Conservation (phyloP, 2,329 filamentous ascomycete species). For the Trichoderma koningii region DNA sequence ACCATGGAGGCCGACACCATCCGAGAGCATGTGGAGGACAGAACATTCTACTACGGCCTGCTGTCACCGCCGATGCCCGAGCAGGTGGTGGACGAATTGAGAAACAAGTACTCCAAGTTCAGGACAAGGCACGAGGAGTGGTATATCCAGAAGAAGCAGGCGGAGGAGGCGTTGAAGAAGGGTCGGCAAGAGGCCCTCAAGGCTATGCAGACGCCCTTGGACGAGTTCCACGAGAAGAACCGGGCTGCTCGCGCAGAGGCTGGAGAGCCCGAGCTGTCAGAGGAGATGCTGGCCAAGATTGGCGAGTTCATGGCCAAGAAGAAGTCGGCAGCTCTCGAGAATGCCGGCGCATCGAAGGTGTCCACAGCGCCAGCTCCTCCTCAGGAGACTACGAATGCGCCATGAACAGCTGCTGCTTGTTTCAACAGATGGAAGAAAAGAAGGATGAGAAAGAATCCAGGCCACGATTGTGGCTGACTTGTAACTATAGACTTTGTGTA, state of each 20-base stretch:
- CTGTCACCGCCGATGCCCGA: slow-evolving; percentile 76
- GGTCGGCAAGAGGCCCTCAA: slow-evolving; percentile 36
- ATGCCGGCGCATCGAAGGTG: slow-evolving; percentile 43
- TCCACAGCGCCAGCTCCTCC: slow-evolving; percentile 30
- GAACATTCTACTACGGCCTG: slow-evolving; percentile 77
- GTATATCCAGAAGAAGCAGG: slow-evolving; percentile 66
- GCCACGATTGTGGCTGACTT: slow-evolving; percentile 29
- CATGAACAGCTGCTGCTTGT: slow-evolving; percentile 7
- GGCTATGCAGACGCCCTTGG: slow-evolving; percentile 57
- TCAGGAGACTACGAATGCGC: slow-evolving; percentile 7
- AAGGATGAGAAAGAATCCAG: not conserved
- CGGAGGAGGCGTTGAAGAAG: slow-evolving; percentile 55
- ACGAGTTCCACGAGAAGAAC: slow-evolving; percentile 61
- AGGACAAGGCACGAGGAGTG: slow-evolving; percentile 76
- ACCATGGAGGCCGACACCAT: slow-evolving; percentile 70
- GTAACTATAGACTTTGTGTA: slow-evolving; percentile 40
- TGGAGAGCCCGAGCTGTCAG: slow-evolving; percentile 58
- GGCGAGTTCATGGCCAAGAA: slow-evolving; percentile 62
- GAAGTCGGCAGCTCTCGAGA: slow-evolving; percentile 46
- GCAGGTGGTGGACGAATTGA: slow-evolving; percentile 79
- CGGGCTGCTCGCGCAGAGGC: slow-evolving; percentile 53
- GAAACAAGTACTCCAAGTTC: slow-evolving; percentile 80
- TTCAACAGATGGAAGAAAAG: not conserved
- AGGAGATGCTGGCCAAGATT: slow-evolving; percentile 63
- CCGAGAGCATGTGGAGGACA: slow-evolving; percentile 72